Conservation (phyloP, 2,329 filamentous ascomycete species). For the Plectosphaerella sp. region DNA sequence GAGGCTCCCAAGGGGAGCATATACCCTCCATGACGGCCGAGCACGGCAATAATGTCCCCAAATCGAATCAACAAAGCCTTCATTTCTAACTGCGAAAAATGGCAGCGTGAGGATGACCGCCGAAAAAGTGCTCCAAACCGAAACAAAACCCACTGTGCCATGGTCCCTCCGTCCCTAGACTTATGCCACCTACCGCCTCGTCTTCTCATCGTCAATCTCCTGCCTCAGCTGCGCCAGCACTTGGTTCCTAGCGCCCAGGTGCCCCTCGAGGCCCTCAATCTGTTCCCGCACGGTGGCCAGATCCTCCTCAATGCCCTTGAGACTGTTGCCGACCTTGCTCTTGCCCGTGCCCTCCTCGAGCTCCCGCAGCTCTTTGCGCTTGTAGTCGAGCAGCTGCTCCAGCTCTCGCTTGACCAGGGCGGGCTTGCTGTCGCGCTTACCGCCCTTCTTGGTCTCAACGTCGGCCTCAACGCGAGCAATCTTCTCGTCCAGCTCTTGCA, state of each 20-base stretch:
- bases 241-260: slow-evolving; percentile 72
- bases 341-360: slow-evolving; percentile 68
- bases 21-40: no score
- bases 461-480: slow-evolving; percentile 76
- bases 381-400: slow-evolving; percentile 92
- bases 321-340: slow-evolving; percentile 62
- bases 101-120: neutral
- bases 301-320: slow-evolving; percentile 80
- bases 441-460: slow-evolving; percentile 58
- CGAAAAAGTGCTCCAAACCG: neutral
- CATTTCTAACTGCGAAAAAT: slow-evolving; percentile 2
- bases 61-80: neutral
- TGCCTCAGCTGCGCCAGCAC: slow-evolving; percentile 70
- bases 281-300: slow-evolving; percentile 89
- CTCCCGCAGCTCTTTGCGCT: slow-evolving; percentile 73
- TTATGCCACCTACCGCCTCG: slow-evolving; percentile 33
- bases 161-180: neutral
- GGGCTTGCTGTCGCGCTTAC: slow-evolving; percentile 73
- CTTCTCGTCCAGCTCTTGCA: slow-evolving; percentile 84
- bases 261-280: slow-evolving; percentile 81
- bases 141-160: neutral
- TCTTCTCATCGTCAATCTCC: slow-evolving; percentile 85
- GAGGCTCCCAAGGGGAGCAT: no score
- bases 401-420: slow-evolving; percentile 91
- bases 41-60: no score